These are phyloP conservation scores for Akanthomyces muscarius DNA, from an alignment of 2,329 filamentous ascomycete species.

Conservation along the genomic window DNA sequence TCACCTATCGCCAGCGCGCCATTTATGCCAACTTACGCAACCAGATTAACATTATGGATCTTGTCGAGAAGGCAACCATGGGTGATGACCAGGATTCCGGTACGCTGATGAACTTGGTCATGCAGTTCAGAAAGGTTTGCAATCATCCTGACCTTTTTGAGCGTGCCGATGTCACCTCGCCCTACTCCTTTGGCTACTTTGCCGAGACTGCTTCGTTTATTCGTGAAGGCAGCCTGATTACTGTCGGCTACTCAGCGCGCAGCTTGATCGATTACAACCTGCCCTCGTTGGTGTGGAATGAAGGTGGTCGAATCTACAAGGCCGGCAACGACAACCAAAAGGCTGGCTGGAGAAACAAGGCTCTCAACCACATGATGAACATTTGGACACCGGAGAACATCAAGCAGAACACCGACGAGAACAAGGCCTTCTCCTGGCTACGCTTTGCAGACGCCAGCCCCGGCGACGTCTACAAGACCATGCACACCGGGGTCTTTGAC, in stretches of 20 bases:
- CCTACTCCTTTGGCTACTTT: constrained; percentile 78
- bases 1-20: constrained; percentile 92
- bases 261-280: constrained; percentile 81
- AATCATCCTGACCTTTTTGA: constrained; percentile 98
- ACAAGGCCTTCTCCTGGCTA: constrained; percentile 79
- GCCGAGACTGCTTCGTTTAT: constrained; percentile 95
- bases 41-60: constrained; percentile 97
- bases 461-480: constrained; percentile 65
- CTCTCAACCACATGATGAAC: constrained; percentile 78
- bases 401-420: constrained; percentile 54
- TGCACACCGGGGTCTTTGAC: constrained; percentile 67
- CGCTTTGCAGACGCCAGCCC: constrained; percentile 77
- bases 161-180: constrained; percentile 84
- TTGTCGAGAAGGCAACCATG: constrained; percentile 93
- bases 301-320: constrained; percentile 71
- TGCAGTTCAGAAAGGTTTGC: constrained; percentile 99
- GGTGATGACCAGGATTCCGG: constrained; percentile 94
- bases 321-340: constrained; percentile 67
- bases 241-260: constrained; percentile 82
- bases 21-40: constrained; percentile 91
- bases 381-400: constrained; percentile 84
- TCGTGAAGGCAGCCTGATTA: constrained; percentile 75
- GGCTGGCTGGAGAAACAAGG: constrained; percentile 77
- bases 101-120: constrained; percentile 97
- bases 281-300: constrained; percentile 77